Base-by-base conservation (phyloP, 805 yeast species). In the Priceomyces melissophilus region DNA sequence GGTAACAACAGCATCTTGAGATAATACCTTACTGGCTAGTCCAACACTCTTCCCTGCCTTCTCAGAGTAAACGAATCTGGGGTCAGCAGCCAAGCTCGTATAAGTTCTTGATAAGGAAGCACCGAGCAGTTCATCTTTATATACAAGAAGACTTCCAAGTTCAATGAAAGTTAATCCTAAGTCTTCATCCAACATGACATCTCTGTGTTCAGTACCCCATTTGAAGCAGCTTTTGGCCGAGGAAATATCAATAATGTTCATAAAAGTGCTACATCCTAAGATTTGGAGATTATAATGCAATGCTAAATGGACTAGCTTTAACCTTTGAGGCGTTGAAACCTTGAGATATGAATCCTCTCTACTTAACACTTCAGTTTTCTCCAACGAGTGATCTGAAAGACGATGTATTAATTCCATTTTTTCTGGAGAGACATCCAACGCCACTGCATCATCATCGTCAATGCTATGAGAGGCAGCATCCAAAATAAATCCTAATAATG, bases 1-100 rank as follows among this genome's bases (percentile, higher is more conserved):
- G 6, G 96, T 82, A 7, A 89, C 86, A 15, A 85, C 81, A 1
- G 87, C 79, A 55, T 89, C 96, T 54, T 88, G 91, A 13, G 89
- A 78, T 39, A 85, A 67, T 7, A 79, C 76, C 42, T 75, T 77
- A 49, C 87, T 68, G 3, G 90, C 88, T 37, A 75, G 59, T 0
- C 90, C 84, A 30, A 89, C 76, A 29, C 78, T 65, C 40, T 64
- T 60, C 1, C 93, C 75, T 2, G 82, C 73, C 4, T 67, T 63
- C 35, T 67, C 57, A 30, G 88, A 82, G 32, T 76, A 65, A 6
- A 69, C 53, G 39, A 84, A 70, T 12, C 73, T 66, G 10, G 80
- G 78, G 38, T 79, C 71, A 0, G 84, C 74, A 11, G 84, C 69
- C 40, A 83, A 61, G 2, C 79, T 61, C 2, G 86, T 63, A 63